Base-by-base conservation (phyloP, 1,284 basidiomycete species). In the Albatrellus sp. region DNA sequence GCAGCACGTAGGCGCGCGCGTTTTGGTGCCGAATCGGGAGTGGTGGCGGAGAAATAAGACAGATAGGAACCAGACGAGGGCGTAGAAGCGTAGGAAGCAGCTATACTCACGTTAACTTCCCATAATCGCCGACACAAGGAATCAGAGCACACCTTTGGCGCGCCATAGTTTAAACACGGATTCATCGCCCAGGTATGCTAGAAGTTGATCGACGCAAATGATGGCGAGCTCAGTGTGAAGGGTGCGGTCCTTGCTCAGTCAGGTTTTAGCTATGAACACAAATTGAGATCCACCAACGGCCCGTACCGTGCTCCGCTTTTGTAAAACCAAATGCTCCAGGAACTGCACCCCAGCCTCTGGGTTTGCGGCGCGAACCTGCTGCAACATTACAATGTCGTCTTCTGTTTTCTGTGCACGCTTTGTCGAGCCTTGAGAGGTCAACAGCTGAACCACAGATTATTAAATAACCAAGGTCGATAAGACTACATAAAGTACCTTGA, bases 281-380 rank as follows among this genome's bases (percentile, higher is more conserved):
- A 17, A 44, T 40, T n/a, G 40, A 42, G 14, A 40, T 12, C 14
- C 2, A 38, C n/a, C 12, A 14, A 38, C 37, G 3, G 5, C 17
- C 59, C 68, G 12, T 52, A 77, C 84, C 42, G 66, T 68, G 53
- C 73, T 81, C 36, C 77, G 73, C 54, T 77, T 77, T 46, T 75
- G 73, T 20, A 93, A 61, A 1, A 92, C 79, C 1, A 91, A 65
- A 57, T 87, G 75, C 55, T 94, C 90, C 5, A 96, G 67, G 56
- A 80, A 92, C 45, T 74, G 71, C 35, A 73, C 66, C 3, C 77
- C 88, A 1, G 77, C 78, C 12, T 62, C 62, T 2, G 69, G 66
- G 53, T 76, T 77, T 3, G 77, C 68, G 31, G 62, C 70, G 48
- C 61, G 70, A 41, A 78, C 76, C 55, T 73, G 76, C 52, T 70